Percentiles rank a stretch among this genome's conserved stretches.
These are phyloP conservation scores for Earliella scabrosa DNA, from an alignment of 1,284 basidiomycete genomes.

Conservation along the genomic window DNA sequence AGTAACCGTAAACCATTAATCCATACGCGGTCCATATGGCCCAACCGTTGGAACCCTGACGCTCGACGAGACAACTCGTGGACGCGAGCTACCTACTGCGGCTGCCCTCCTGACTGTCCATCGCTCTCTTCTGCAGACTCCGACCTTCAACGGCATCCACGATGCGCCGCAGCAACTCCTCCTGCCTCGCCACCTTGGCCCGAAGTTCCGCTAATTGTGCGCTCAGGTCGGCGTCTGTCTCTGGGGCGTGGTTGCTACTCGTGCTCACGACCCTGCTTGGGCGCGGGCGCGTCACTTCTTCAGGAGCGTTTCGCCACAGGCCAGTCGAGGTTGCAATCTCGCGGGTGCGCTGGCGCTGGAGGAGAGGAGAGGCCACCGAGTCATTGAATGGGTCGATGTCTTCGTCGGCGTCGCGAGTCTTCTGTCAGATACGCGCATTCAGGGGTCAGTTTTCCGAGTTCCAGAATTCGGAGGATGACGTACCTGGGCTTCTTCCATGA, in stretches of 20 bases:
- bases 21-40: neutral
- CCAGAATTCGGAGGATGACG: conserved; percentile 20
- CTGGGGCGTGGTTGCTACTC: neutral
- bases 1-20: too few relatives aligned
- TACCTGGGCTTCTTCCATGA: conserved; percentile 62
- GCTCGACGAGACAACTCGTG: neutral
- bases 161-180: conserved; percentile 51
- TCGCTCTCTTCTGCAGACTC: neutral
- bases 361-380: conserved; percentile 26
- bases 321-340: conserved; percentile 17
- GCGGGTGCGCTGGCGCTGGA: conserved; percentile 19
- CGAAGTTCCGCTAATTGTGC: conserved; percentile 62
- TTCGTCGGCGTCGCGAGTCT: conserved; percentile 15
- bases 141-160: conserved; percentile 42
- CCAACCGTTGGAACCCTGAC: neutral
- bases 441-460: conserved; percentile 2
- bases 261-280: conserved; percentile 17
- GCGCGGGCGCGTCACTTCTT: conserved; percentile 27
- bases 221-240: conserved; percentile 49
- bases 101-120: conserved; percentile 5
- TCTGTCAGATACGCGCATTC: conserved; percentile 6
- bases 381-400: conserved; percentile 22
- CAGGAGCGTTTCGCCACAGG: conserved; percentile 28
- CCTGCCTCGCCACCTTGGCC: conserved; percentile 56
- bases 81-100: conserved; percentile 18